phyloP scores from a whole-genome alignment of 345 rosid species.

The Mangifera indica region DNA sequence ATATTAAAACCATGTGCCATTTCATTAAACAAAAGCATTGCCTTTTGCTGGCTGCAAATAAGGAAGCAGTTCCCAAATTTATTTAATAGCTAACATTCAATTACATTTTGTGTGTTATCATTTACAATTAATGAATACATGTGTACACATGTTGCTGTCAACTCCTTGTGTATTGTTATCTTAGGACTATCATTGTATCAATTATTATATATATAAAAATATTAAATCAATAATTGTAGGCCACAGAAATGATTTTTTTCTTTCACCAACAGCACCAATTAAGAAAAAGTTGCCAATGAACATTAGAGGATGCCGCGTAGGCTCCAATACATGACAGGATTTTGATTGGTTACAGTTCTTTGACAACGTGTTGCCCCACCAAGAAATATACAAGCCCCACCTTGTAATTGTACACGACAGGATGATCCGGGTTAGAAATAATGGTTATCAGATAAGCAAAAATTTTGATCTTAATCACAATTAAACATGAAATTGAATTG shows the following conservation, averaged over 20 bases:
- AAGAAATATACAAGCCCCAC: not conserved
- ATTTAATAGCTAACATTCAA: no score
- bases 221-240: no score
- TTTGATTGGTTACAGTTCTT: slow-evolving; percentile 5
- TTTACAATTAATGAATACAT: no score
- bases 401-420: no score
- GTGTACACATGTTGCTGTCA: not conserved
- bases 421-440: no score
- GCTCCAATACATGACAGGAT: slow-evolving; percentile 1
- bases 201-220: no score
- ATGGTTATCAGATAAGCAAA: no score
- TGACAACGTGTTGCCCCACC: not conserved
- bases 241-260: no score
- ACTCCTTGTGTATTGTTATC: not conserved
- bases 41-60: slow-evolving; percentile 6
- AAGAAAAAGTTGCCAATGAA: slow-evolving; percentile 15
- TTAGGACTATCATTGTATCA: no score
- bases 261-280: not conserved
- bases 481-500: no score
- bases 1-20: not conserved
- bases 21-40: not conserved
- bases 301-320: slow-evolving; percentile 4
- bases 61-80: slow-evolving; percentile 11
- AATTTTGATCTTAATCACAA: no score
- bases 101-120: no score